Evolutionary conservation across 108 stramenopile genomes (phyloP).

Genomic region (Nitzschia inconspicua): DNA sequence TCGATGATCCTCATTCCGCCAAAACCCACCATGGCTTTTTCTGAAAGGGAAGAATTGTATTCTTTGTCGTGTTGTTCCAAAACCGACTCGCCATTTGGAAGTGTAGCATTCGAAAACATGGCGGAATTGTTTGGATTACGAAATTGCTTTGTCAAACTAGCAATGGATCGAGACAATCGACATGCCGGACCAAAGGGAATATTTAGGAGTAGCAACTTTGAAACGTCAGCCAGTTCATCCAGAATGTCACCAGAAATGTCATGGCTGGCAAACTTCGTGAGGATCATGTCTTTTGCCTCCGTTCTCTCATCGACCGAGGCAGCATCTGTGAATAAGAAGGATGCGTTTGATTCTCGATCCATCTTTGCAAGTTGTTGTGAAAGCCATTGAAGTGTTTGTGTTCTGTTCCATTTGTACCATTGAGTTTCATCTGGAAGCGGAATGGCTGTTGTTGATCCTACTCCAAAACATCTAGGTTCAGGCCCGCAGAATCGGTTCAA

Average conservation of each 20-base stretch:
- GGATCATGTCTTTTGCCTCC: background rate
- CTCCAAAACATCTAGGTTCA: background rate
- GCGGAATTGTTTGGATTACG: constrained; percentile 8
- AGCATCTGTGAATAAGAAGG: background rate
- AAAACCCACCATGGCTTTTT: background rate
- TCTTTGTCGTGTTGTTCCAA: background rate
- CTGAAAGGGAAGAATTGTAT: constrained; percentile 3
- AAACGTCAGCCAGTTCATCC: constrained; percentile 1
- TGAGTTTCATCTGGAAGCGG: constrained; percentile 2
- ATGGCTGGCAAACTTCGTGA: constrained; percentile 2
- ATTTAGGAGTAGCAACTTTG: constrained; percentile 2
- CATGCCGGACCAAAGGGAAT: constrained; percentile 25
- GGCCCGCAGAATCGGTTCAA: background rate
- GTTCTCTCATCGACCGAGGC: background rate
- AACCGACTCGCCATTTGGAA: background rate
- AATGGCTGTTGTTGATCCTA: background rate
- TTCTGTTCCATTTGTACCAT: constrained; percentile 21
- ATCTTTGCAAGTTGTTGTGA: background rate
- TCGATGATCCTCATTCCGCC: background rate
- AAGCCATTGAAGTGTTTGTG: constrained; percentile 18
- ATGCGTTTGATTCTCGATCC: background rate
- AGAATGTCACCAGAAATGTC: constrained; percentile 16
- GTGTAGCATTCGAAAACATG: background rate
- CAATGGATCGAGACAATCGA: constrained; percentile 2
- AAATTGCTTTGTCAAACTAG: constrained; percentile 2